These are phyloP conservation scores for Phytopythium delawarense DNA, from an alignment of 352 stramenopile genomes.

Conservation along the genomic window DNA sequence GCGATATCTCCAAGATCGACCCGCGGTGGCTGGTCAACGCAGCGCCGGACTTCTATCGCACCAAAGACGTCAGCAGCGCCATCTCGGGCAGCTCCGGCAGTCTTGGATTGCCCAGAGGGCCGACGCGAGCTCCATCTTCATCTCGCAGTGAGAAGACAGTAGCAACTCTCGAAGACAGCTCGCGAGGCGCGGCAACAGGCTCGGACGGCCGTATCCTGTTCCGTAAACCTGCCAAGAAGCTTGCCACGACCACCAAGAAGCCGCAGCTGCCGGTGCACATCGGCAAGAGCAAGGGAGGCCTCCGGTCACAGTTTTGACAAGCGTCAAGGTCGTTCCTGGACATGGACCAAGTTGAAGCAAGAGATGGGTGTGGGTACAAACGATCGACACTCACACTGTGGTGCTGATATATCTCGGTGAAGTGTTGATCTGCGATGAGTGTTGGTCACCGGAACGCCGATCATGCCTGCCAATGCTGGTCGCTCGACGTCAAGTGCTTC, in stretches of 20 bases:
- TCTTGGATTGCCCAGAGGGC: constrained; percentile 52
- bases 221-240: constrained; percentile 43
- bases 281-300: constrained; percentile 76
- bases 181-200: constrained; percentile 15
- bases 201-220: constrained; percentile 65
- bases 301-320: constrained; percentile 69
- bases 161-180: constrained; percentile 4
- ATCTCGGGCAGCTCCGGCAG: constrained; percentile 65
- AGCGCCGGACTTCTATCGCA: constrained; percentile 69
- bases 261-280: constrained; percentile 69
- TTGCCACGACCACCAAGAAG: constrained; percentile 18
- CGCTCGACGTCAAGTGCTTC: neutral
- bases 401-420: neutral
- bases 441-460: neutral
- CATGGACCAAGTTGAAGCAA: neutral
- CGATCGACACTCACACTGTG: neutral
- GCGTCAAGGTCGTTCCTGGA: neutral
- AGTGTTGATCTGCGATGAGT: neutral
- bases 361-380: neutral
- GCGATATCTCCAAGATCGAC: constrained; percentile 65
- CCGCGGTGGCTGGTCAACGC: constrained; percentile 67
- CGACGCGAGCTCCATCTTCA: constrained; percentile 8
- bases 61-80: constrained; percentile 58
- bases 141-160: constrained; percentile 23
- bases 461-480: neutral